phyloP scores from a whole-genome alignment of 768 basidiomycete species.

The Exsudoporus frostii region DNA sequence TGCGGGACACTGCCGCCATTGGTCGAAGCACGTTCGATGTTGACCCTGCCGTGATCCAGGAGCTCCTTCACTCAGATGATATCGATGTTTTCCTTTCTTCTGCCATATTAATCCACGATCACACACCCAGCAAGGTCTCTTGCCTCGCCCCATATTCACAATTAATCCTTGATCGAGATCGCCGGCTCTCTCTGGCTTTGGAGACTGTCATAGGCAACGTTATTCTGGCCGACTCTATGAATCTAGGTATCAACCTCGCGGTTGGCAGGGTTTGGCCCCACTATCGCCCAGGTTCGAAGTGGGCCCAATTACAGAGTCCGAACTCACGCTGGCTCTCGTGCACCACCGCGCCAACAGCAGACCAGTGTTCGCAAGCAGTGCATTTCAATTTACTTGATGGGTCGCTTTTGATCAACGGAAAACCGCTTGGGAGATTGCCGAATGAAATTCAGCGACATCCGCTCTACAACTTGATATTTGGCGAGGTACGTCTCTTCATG shows the following conservation, averaged over 20 bases:
- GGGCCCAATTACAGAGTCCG: slow-evolving; percentile 19
- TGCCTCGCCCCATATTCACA: slow-evolving; percentile 8
- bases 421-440: slow-evolving; percentile 39
- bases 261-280: slow-evolving; percentile 30
- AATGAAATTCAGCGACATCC: slow-evolving; percentile 29
- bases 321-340: slow-evolving; percentile 31
- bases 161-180: slow-evolving; percentile 30
- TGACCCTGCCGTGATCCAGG: background rate
- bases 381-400: slow-evolving; percentile 42
- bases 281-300: slow-evolving; percentile 26
- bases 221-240: slow-evolving; percentile 5
- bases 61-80: slow-evolving; percentile 26
- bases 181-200: slow-evolving; percentile 30
- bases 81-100: slow-evolving; percentile 32
- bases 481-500: slow-evolving; percentile 24
- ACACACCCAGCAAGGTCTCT: slow-evolving; percentile 18
- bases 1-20: slow-evolving; percentile 20
- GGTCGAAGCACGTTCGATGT: slow-evolving; percentile 33
- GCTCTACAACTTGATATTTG: slow-evolving; percentile 37
- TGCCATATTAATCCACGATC: slow-evolving; percentile 31
- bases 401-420: slow-evolving; percentile 40
- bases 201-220: slow-evolving; percentile 17
- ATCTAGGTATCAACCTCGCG: slow-evolving; percentile 34
- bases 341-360: slow-evolving; percentile 11
- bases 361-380: slow-evolving; percentile 26